phyloP scores from a whole-genome alignment of 1,284 basidiomycete genomes.

The Cryptococcus maquisensis region DNA sequence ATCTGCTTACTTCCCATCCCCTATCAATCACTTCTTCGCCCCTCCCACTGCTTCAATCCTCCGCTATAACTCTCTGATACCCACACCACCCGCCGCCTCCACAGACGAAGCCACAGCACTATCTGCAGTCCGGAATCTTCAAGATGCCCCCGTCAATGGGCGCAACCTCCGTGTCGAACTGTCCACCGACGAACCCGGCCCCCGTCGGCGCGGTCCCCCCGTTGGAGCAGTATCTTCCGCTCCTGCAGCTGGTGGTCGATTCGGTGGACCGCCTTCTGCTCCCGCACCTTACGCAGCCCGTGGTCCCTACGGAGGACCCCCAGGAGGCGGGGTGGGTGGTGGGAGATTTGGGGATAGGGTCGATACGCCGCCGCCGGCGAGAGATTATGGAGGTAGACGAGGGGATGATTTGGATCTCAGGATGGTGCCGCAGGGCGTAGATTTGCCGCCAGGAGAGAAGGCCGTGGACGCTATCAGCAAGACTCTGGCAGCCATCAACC shows the following conservation, averaged over 20 bases:
- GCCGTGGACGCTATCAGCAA: conserved; percentile 82
- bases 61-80: not conserved
- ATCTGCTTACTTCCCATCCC: not conserved
- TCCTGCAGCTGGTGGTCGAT: conserved; percentile 11
- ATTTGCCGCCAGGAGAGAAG: conserved; percentile 67
- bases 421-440: conserved; percentile 68
- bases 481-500: conserved; percentile 77
- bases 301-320: not conserved
- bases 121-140: conserved; percentile 80
- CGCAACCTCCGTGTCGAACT: conserved; percentile 79
- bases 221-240: not conserved
- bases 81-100: not conserved
- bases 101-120: conserved; percentile 86
- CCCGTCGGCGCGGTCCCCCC: conserved; percentile 29
- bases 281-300: conserved; percentile 1
- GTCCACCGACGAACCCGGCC: conserved; percentile 51
- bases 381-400: conserved; percentile 1
- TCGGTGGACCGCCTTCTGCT: conserved; percentile 11
- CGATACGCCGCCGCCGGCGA: not conserved
- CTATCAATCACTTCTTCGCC: not conserved
- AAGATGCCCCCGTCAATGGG: conserved; percentile 74
- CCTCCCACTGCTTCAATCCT: not conserved
- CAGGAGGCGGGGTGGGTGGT: not conserved
- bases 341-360: not conserved
- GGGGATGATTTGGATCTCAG: conserved; percentile 16